Evolutionary conservation across 2,329 filamentous ascomycete species (phyloP).

Genomic region (Cordyceps pruinosa): DNA sequence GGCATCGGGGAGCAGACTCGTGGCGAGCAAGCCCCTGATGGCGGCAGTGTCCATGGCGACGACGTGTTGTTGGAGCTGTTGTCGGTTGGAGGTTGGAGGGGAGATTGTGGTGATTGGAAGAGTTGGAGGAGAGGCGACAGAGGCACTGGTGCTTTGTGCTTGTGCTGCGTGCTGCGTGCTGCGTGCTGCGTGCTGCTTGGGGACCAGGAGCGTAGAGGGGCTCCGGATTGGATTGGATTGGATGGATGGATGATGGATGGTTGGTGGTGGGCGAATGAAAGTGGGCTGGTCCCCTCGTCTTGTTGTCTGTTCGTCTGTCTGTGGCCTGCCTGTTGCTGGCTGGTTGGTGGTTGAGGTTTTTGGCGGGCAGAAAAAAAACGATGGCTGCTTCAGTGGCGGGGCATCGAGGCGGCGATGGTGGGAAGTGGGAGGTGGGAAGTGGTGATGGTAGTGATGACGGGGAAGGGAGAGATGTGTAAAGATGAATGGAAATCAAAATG

Average conservation of each 20-base stretch:
- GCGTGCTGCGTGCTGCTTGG: too few relatives aligned
- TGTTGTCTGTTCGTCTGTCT: too few relatives aligned
- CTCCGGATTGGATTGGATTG: too few relatives aligned
- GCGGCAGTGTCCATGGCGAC: constrained; percentile 63
- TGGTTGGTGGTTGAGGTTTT: background rate
- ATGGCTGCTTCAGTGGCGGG: background rate
- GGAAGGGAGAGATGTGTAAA: background rate
- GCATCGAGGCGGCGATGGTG: background rate
- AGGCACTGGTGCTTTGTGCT: too few relatives aligned
- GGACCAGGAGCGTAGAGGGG: too few relatives aligned
- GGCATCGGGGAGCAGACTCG: constrained; percentile 67
- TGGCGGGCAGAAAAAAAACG: constrained; percentile 5
- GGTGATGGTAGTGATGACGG: background rate
- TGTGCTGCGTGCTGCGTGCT: background rate
- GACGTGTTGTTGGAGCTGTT: too few relatives aligned
- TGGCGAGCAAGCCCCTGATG: constrained; percentile 69
- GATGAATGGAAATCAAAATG: background rate
- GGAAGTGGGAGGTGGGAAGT: too few relatives aligned
- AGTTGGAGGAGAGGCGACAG: background rate
- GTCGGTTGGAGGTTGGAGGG: too few relatives aligned
- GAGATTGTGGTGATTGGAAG: background rate
- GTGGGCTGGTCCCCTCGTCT: background rate
- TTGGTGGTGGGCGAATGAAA: background rate
- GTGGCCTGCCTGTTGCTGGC: too few relatives aligned
- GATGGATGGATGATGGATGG: background rate